Percentiles rank a stretch among this genome's conserved stretches.
phyloP scores from a whole-genome alignment of 1,284 basidiomycete genomes.

The Ganoderma leucocontextum region DNA sequence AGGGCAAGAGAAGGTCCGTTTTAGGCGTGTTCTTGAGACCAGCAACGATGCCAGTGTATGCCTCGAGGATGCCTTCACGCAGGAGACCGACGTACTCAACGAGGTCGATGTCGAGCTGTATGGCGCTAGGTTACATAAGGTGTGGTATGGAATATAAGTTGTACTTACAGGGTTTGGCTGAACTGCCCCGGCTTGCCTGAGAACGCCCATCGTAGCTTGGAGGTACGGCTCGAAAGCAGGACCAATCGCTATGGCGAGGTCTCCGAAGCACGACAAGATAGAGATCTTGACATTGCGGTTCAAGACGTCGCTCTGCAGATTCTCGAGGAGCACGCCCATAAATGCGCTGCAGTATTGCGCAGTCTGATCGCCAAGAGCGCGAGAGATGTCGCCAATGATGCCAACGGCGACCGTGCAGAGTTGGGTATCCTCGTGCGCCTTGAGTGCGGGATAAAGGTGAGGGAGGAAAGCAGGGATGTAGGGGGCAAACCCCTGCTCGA shows the following conservation, averaged over 20 bases:
- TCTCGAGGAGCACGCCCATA: conserved; percentile 92
- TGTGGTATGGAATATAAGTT: conserved; percentile 22
- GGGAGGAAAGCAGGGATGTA: conserved; percentile 94
- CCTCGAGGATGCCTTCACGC: conserved; percentile 96
- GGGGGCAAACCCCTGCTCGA: conserved; percentile 87
- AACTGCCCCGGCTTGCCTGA: conserved; percentile 90
- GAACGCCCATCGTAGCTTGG: conserved; percentile 89
- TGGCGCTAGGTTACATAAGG: not conserved
- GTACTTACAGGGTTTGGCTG: conserved; percentile 82
- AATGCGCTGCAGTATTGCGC: conserved; percentile 87
- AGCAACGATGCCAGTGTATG: conserved; percentile 94
- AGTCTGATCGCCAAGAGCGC: conserved; percentile 88
- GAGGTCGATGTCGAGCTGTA: conserved; percentile 85
- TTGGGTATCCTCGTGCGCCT: conserved; percentile 94
- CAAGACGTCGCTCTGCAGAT: conserved; percentile 90
- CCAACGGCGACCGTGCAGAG: conserved; percentile 96
- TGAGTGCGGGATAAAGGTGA: conserved; percentile 90
- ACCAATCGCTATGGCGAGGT: conserved; percentile 95
- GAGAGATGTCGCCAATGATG: conserved; percentile 94
- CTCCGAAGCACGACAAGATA: conserved; percentile 95
- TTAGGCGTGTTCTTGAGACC: conserved; percentile 88
- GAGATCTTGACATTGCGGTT: conserved; percentile 97
- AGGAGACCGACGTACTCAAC: conserved; percentile 93
- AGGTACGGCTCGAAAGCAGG: conserved; percentile 90
- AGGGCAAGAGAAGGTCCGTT: conserved; percentile 73